phyloP scores from a whole-genome alignment of 106 monocot species.

The Narthecium ossifragum region DNA sequence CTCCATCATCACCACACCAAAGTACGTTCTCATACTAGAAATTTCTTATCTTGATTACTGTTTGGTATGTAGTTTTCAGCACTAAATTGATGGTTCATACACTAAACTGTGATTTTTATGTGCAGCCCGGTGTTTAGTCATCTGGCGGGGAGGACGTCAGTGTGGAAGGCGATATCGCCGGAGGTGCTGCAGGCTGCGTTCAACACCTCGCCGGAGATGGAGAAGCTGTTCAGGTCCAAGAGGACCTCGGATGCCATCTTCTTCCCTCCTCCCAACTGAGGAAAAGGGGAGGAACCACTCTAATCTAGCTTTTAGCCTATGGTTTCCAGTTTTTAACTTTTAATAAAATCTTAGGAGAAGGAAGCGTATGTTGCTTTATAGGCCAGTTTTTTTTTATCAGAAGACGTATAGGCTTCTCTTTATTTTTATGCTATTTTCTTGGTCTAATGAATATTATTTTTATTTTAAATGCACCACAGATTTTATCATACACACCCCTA shows the following conservation, averaged over 20 bases:
- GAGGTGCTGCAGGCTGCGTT: constrained; percentile 73
- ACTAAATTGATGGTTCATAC: not conserved
- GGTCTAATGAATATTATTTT: no score
- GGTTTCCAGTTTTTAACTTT: no score
- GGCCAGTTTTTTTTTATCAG: no score
- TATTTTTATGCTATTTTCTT: no score
- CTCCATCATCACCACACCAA: constrained; percentile 86
- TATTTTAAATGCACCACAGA: no score
- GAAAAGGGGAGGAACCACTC: no score
- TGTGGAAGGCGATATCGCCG: constrained; percentile 83
- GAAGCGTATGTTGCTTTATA: no score
- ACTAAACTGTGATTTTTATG: not conserved
- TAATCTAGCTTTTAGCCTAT: no score
- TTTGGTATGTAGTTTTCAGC: not conserved
- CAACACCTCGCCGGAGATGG: constrained; percentile 55
- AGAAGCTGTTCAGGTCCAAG: constrained; percentile 85
- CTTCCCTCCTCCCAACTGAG: constrained; percentile 71
- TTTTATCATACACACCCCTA: no score
- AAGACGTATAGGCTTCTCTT: no score
- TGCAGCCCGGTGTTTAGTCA: constrained; percentile 81
- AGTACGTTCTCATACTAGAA: constrained; percentile 28
- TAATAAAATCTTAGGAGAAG: no score
- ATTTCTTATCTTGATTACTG: not conserved
- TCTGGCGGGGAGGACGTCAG: constrained; percentile 74
- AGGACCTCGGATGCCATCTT: constrained; percentile 71